Percentiles rank a stretch among this genome's conserved stretches.
Evolutionary conservation across 2,329 filamentous ascomycete genomes (phyloP).

Genomic region (Penicillium sclerotiorum): DNA sequence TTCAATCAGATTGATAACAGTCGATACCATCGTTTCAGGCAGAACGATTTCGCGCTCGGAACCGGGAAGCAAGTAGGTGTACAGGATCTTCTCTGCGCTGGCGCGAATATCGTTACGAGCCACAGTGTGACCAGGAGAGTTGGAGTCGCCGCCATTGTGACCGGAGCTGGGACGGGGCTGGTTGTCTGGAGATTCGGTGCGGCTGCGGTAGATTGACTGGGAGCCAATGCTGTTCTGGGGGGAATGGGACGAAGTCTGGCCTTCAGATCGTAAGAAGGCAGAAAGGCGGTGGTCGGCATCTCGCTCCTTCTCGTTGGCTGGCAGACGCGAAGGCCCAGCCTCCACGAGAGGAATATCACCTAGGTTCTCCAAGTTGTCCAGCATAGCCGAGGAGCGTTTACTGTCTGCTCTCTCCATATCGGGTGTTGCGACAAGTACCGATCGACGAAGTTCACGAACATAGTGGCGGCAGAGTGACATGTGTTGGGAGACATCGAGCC

Average conservation of each 20-base stretch:
- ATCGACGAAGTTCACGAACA: conserved; percentile 90
- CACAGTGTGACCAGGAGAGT: conserved; percentile 80
- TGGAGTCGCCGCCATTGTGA: conserved; percentile 67
- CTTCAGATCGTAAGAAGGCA: conserved; percentile 73
- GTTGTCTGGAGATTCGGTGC: conserved; percentile 48
- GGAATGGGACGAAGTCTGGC: conserved; percentile 51
- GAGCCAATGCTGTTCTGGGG: conserved; percentile 58
- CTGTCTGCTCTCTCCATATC: conserved; percentile 80
- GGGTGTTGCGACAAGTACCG: conserved; percentile 88
- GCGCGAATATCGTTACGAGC: conserved; percentile 87
- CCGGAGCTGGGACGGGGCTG: conserved; percentile 61
- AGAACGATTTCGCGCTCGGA: conserved; percentile 95
- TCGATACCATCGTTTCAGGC: conserved; percentile 80
- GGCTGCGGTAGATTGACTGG: conserved; percentile 38
- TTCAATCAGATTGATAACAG: conserved; percentile 87
- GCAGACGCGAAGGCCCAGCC: conserved; percentile 57
- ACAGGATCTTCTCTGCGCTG: conserved; percentile 97
- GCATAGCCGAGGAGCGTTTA: conserved; percentile 79
- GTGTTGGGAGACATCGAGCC: conserved; percentile 98
- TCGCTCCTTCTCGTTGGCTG: conserved; percentile 68
- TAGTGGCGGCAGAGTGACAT: conserved; percentile 97
- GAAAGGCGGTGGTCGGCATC: conserved; percentile 89
- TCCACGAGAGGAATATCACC: conserved; percentile 58
- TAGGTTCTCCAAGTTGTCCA: conserved; percentile 71
- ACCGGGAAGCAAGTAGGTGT: conserved; percentile 92